Evolutionary conservation across 768 basidiomycete genomes (phyloP), one percentile per base, ranked within the genome.

Genomic region (Suillus weaverae): DNA sequence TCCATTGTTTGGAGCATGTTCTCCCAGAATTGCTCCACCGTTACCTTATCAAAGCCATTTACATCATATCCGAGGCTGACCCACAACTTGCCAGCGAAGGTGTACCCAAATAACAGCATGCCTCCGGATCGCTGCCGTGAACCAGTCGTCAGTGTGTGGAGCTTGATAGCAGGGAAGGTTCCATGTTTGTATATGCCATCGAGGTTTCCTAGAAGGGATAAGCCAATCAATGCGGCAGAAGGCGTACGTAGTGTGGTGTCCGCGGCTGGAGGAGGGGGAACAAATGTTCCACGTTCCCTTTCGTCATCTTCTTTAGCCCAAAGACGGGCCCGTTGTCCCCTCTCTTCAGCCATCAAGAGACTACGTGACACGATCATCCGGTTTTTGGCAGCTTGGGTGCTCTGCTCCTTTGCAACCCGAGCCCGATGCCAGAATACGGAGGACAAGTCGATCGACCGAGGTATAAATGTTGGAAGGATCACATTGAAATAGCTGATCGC

Each of bases 401-500:
- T 91, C 74, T 94, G 92, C 16, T 73, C 75, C 71, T 91, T 91
- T 16, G 90, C 89, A 41, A 77, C 75, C 20, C 82, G 84, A 16
- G 91, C 90, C 62, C 92, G 85, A 66, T 86, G 86, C 92, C 92
- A 94, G 74, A 94, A 90, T 0, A 80, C 83, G 35, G 79, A 64
- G 3, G 77, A 70, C 33, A 82, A 67, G 41, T 83, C 76, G 33
- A 63, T 61, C 32, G 78, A 78, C 16, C 69, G 62, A n/a, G 89
- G 88, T 32, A 91, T 70, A 77, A 94, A 91, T 22, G 83, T 80
- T 1, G 93, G 92, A 9, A 95, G 85, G 62, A 93, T 78, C 68
- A 95, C 82, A 75, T 93, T 94, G 81, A 90, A 91, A 77, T 90
- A 92, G 5, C 89, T 87, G 63, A 92, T 86, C n/a, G 89, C 86